Conservation (phyloP, 2,329 filamentous ascomycete genomes). For the Trichoderma sp. region DNA sequence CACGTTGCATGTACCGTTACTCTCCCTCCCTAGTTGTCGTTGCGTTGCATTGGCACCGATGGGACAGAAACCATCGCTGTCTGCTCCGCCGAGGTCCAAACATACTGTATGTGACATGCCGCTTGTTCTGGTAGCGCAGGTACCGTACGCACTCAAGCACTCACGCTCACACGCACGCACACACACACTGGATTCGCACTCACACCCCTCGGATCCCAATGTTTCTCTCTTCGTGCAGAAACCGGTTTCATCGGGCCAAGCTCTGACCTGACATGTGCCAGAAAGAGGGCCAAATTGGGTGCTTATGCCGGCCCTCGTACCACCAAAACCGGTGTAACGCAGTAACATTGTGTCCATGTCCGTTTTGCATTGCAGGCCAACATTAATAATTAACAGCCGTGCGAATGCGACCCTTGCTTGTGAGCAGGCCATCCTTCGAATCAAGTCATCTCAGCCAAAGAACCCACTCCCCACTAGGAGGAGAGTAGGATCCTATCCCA, state of each 20-base stretch:
- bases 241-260: not conserved
- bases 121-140: not conserved
- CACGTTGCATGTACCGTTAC: not conserved
- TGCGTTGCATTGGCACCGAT: not conserved
- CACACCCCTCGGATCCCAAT: not conserved
- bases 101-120: not conserved
- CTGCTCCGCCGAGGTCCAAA: not conserved
- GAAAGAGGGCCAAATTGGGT: not conserved
- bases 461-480: not conserved
- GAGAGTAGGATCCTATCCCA: constrained; percentile 2
- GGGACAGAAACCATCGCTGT: not conserved
- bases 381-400: not conserved
- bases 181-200: not conserved
- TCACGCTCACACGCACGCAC: not conserved
- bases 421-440: not conserved
- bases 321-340: not conserved
- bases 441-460: not conserved
- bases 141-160: not conserved
- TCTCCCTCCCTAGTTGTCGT: not conserved
- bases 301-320: constrained; percentile 2
- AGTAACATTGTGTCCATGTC: not conserved
- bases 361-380: not conserved
- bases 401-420: not conserved
- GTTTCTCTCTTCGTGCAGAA: not conserved
- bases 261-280: not conserved